Percentiles rank a stretch among this genome's conserved stretches.
Evolutionary conservation across 148 eudicot genomes (phyloP).

Genomic region (Dysphania ambrosioides): DNA sequence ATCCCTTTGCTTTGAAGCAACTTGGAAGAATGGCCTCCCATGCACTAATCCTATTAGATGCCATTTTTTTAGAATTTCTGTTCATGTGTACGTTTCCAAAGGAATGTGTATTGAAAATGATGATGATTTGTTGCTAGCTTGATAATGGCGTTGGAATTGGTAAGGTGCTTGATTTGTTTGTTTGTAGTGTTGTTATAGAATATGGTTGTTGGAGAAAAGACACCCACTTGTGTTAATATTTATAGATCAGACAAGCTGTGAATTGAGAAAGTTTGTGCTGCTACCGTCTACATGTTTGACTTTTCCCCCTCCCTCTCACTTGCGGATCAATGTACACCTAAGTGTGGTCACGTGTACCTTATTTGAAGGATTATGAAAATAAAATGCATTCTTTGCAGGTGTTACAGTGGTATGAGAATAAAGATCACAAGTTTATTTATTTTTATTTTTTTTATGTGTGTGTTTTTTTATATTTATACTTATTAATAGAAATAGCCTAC

Average conservation of each 20-base stretch:
- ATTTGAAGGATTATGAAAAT: too few relatives aligned
- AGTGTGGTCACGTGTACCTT: too few relatives aligned
- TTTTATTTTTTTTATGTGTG: too few relatives aligned
- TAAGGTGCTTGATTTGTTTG: neutral
- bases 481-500: too few relatives aligned
- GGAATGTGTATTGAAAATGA: neutral
- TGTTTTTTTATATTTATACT: too few relatives aligned
- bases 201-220: conserved; percentile 18
- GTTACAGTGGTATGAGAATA: too few relatives aligned
- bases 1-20: conserved; percentile 38
- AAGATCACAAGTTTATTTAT: too few relatives aligned
- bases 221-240: neutral
- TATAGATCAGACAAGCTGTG: conserved; percentile 7
- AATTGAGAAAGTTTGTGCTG: conserved; percentile 14
- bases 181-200: neutral
- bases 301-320: conserved; percentile 2
- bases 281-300: conserved; percentile 25
- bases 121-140: neutral
- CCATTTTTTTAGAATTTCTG: neutral
- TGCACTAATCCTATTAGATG: conserved; percentile 31
- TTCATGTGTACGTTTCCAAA: too few relatives aligned
- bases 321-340: too few relatives aligned
- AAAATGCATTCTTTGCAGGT: too few relatives aligned
- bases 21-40: conserved; percentile 32
- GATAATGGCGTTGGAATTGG: neutral